Evolutionary conservation across 1,284 basidiomycete genomes (phyloP).

Genomic region (Ustilago shanxiensis): DNA sequence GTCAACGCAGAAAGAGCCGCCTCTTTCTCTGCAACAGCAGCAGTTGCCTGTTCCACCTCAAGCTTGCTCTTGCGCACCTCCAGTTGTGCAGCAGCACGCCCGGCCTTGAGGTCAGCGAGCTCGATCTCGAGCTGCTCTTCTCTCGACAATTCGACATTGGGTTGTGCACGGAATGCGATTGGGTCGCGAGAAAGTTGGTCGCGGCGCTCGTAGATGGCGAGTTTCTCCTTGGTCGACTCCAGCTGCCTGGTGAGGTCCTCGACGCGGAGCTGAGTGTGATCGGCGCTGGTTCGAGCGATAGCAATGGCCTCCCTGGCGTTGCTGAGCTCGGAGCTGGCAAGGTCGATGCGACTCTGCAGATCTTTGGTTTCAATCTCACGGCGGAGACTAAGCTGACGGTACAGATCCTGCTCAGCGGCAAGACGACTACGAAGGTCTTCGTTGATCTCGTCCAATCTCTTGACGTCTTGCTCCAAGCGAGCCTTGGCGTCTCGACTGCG

Average conservation of each 20-base stretch:
- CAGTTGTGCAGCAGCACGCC: constrained; percentile 63
- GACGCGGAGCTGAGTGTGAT: constrained; percentile 82
- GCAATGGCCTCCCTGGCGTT: constrained; percentile 81
- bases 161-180: constrained; percentile 35
- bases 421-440: constrained; percentile 82
- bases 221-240: constrained; percentile 83
- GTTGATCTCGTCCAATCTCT: constrained; percentile 76
- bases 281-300: constrained; percentile 82
- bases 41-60: constrained; percentile 83
- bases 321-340: constrained; percentile 78
- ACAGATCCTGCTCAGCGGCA: constrained; percentile 82
- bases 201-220: constrained; percentile 86
- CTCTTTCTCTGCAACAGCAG: constrained; percentile 78
- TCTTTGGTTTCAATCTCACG: constrained; percentile 85
- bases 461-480: constrained; percentile 82
- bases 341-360: constrained; percentile 80
- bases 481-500: constrained; percentile 83
- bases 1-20: constrained; percentile 75
- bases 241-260: constrained; percentile 80
- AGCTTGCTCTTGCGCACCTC: constrained; percentile 74
- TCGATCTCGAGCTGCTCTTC: constrained; percentile 87
- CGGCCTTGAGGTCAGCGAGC: constrained; percentile 74
- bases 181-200: constrained; percentile 51
- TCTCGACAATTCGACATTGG: constrained; percentile 71
- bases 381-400: constrained; percentile 79